These are phyloP conservation scores for Penicillium brasilianum DNA, from an alignment of 2,329 filamentous ascomycete genomes.

Conservation along the genomic window DNA sequence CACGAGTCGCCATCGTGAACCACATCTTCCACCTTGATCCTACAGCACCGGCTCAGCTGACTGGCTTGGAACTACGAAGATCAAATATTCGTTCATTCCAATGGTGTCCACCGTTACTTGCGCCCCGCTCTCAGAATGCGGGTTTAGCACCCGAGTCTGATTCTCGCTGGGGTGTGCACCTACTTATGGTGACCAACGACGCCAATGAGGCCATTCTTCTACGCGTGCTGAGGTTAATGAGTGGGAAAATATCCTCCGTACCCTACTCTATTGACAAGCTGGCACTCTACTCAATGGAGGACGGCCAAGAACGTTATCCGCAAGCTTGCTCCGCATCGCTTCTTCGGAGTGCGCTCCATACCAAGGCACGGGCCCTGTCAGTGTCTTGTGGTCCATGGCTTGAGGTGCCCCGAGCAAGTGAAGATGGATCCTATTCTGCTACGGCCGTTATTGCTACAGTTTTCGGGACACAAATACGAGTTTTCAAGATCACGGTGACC, in stretches of 20 bases:
- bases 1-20: conserved; percentile 60
- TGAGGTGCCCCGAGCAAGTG: neutral
- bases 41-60: conserved; percentile 26
- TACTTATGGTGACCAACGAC: conserved; percentile 48
- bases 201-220: conserved; percentile 44
- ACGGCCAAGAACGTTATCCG: conserved; percentile 18
- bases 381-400: conserved; percentile 44
- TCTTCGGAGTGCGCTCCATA: conserved; percentile 35
- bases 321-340: conserved; percentile 35
- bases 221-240: conserved; percentile 27
- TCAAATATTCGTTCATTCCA: conserved; percentile 47
- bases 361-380: conserved; percentile 31
- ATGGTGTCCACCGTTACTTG: conserved; percentile 45
- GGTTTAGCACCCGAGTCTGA: conserved; percentile 20
- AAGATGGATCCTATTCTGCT: conserved; percentile 19
- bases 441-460: conserved; percentile 36
- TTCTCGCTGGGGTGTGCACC: conserved; percentile 43
- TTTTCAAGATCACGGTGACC: conserved; percentile 32
- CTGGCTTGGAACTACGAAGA: conserved; percentile 34
- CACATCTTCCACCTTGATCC: conserved; percentile 51
- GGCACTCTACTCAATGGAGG: conserved; percentile 27
- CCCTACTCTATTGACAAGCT: conserved; percentile 36
- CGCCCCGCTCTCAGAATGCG: conserved; percentile 4
- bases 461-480: conserved; percentile 36
- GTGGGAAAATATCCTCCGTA: conserved; percentile 7